Evolutionary conservation across 768 basidiomycete species (phyloP).

Genomic region (Dacryopinax spathularia): DNA sequence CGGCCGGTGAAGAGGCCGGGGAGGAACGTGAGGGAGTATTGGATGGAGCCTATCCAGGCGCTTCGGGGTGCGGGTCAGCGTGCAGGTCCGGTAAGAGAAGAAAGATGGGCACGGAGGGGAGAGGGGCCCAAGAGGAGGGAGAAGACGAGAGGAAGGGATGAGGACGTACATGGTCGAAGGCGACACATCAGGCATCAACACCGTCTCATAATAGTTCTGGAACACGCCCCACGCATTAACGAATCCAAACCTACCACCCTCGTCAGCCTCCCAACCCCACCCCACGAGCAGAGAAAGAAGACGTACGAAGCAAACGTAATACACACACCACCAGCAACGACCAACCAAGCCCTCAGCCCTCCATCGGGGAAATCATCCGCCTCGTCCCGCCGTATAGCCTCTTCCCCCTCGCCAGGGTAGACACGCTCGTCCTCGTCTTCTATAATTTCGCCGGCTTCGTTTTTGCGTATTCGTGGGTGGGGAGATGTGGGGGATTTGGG

Average conservation of each 20-base stretch:
- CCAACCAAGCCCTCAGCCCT: conserved; percentile 7
- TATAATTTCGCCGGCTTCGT: not conserved
- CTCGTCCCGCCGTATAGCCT: conserved; percentile 10
- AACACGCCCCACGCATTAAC: conserved; percentile 7
- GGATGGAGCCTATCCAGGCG: conserved; percentile 18
- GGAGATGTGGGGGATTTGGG: too few species aligned
- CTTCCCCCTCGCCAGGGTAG: conserved; percentile 5
- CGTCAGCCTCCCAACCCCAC: not conserved
- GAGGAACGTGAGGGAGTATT: conserved; percentile 15
- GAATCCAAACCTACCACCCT: not conserved
- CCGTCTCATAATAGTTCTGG: conserved; percentile 11
- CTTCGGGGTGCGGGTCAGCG: not conserved
- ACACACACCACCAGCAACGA: conserved; percentile 6
- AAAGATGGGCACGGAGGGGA: too few species aligned
- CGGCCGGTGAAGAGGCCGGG: conserved; percentile 17
- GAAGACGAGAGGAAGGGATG: not conserved
- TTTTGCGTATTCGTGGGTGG: not conserved
- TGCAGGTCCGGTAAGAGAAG: too few species aligned
- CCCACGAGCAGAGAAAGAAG: not conserved
- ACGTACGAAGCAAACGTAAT: not conserved
- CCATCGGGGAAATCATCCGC: conserved; percentile 9
- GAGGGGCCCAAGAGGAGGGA: too few species aligned
- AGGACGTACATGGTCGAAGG: conserved; percentile 9
- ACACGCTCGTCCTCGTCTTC: not conserved
- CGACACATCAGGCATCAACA: conserved; percentile 3